phyloP scores from a whole-genome alignment of 495 filamentous ascomycete species.

The Penicillium waksmanii region DNA sequence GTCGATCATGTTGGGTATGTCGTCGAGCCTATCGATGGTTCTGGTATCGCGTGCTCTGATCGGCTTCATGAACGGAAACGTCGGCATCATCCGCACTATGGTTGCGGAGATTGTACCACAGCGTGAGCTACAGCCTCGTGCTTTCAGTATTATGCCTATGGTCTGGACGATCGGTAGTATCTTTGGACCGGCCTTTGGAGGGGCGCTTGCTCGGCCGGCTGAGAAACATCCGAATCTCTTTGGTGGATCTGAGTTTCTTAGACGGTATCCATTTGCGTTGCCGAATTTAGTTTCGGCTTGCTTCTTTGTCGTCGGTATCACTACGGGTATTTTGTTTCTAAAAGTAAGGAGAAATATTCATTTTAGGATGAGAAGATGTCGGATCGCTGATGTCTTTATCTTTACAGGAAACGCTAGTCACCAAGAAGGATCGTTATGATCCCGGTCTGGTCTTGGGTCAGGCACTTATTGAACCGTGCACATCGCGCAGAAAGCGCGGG shows the following conservation, averaged over 20 bases:
- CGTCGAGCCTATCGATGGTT: slow-evolving; percentile 70
- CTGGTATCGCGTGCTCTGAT: slow-evolving; percentile 68
- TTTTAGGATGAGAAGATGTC: neutral
- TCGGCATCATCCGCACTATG: slow-evolving; percentile 81
- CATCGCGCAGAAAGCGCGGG: slow-evolving; percentile 20
- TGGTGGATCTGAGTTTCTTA: slow-evolving; percentile 66
- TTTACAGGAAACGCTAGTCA: slow-evolving; percentile 71
- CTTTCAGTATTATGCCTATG: slow-evolving; percentile 84
- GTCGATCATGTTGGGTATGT: slow-evolving; percentile 78
- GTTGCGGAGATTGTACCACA: slow-evolving; percentile 83
- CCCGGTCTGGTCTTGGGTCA: slow-evolving; percentile 71
- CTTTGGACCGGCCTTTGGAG: slow-evolving; percentile 88
- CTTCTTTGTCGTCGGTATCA: slow-evolving; percentile 75
- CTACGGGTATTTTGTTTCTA: slow-evolving; percentile 72
- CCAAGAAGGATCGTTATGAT: slow-evolving; percentile 64
- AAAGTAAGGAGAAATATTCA: slow-evolving; percentile 34
- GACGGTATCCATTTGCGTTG: slow-evolving; percentile 75
- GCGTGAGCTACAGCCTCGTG: slow-evolving; percentile 77
- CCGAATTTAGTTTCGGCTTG: slow-evolving; percentile 77
- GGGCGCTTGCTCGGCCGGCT: slow-evolving; percentile 78
- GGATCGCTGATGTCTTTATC: neutral
- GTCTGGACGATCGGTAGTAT: slow-evolving; percentile 81
- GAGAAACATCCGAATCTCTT: slow-evolving; percentile 70
- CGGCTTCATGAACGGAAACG: slow-evolving; percentile 76
- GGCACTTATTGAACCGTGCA: slow-evolving; percentile 36